Evolutionary conservation across 2,329 filamentous ascomycete species (phyloP), one percentile per base, ranked within the genome.

Genomic region (Alternaria sp.): DNA sequence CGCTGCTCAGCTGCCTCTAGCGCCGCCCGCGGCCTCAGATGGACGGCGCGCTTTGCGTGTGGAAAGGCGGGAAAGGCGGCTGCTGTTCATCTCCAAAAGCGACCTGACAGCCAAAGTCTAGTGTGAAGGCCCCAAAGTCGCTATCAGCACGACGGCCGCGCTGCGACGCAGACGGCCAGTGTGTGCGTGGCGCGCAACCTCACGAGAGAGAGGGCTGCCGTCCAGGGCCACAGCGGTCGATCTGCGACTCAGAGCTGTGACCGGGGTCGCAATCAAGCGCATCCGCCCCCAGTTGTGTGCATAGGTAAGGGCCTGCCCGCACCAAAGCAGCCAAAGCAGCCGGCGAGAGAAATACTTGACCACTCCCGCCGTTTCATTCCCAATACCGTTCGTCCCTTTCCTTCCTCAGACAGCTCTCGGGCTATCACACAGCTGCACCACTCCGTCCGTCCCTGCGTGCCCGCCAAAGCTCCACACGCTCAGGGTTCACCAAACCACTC

Each of bases 311-410:
- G 65, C 59, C 62, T 67, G 64, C 63, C 69, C 65, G 58, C 51
- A 68, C 58, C 62, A 66, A 60, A 63, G 57, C 57, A 63, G 51
- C 64, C 51, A 58, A 58, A 58, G 56, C 56, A 58, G 56, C 51
- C 56, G 51, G 55, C 56, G 51, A 58, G 54, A 74, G 73, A 75
- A 74, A 76, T 71, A 73, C 69, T 68, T 69, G 69, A 67, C 72
- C 66, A 69, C 68, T 67, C 70, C 70, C 70, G 68, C 72, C 71
- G 73, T 73, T 76, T 75, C 72, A 70, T 77, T 67, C 75, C 74
- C 72, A 74, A 77, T 75, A 70, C 72, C 71, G 64, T 76, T 69
- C 67, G 67, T 72, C 70, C 68, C 72, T 77, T 78, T 77, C 73
- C 76, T 72, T 74, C 74, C 74, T 71, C 72, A 77, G 75, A 75